phyloP scores from a whole-genome alignment of 257 asterid species.

The Craterostigma plantagineum region DNA sequence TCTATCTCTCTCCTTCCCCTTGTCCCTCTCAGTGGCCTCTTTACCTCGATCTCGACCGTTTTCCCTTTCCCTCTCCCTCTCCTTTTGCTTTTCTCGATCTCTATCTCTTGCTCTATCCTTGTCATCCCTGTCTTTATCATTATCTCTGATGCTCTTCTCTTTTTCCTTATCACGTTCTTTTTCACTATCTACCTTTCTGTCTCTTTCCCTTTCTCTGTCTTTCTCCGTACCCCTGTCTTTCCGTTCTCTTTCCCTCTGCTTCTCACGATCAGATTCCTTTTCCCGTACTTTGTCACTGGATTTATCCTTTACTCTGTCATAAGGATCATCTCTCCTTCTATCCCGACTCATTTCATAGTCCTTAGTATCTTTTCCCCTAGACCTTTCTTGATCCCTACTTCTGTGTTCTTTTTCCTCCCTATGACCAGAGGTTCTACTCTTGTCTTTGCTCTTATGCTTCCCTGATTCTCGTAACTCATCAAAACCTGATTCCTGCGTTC shows the following conservation, averaged over 20 bases:
- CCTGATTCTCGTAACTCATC: conserved; percentile 30
- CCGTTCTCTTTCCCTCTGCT: conserved; percentile 17
- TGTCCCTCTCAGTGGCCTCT: conserved; percentile 35
- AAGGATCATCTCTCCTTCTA: conserved; percentile 20
- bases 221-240: conserved; percentile 41
- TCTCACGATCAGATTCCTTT: conserved; percentile 41
- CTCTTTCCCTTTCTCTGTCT: conserved; percentile 35
- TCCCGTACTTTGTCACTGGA: conserved; percentile 24
- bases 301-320: conserved; percentile 26
- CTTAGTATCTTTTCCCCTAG: conserved; percentile 37
- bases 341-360: conserved; percentile 40
- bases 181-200: conserved; percentile 11
- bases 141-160: conserved; percentile 29
- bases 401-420: conserved; percentile 59
- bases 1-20: conserved; percentile 31
- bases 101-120: conserved; percentile 57
- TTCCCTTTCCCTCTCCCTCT: conserved; percentile 47
- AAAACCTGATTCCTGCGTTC: conserved; percentile 24
- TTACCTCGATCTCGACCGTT: conserved; percentile 35
- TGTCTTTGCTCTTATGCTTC: conserved; percentile 48
- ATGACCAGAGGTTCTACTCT: conserved; percentile 33
- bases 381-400: conserved; percentile 49
- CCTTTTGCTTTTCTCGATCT: conserved; percentile 40
- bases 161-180: conserved; percentile 31
- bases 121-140: conserved; percentile 32